Base-by-base conservation (phyloP, 306 rosid species). In the Dalbergia oliveri region DNA sequence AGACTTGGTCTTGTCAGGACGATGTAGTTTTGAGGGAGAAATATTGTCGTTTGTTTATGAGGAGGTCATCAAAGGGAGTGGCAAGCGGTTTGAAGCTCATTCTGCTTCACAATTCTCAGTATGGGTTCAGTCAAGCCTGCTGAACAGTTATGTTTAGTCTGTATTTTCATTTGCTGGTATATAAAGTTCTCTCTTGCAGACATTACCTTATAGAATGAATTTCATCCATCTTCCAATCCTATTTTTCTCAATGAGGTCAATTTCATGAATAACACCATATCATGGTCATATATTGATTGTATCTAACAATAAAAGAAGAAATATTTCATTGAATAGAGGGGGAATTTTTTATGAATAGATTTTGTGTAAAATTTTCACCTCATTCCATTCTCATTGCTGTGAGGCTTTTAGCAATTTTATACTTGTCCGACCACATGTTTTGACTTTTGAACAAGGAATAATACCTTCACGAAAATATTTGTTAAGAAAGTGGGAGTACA, bases 51-150 rank as follows among this genome's bases (percentile, higher is more conserved):
- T 64, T 76, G 50, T 79, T 84, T 44, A 73, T 60, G 41, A 86
- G 75, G 68, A 88, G 86, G 79, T 53, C 86, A 62, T 77, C 86
- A 11, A 91, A 78, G 78, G 93, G 85, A 15, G 77, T 43, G 45
- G 94, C 93, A 9, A 91, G 87, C 58, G 97, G 97, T 69, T 71
- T 91, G 81, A 93, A 91, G 90, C 97, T 93, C 88, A 91, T 93
- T 88, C 84, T 93, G 83, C 97, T 79, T 75, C 93, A 89, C 53
- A 91, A 88, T 77, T 84, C 92, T 74, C 87, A 93, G 15, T 89
- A 88, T 79, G 74, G 92, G 81, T 78, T 80, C 39, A 71, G 72
- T 64, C 73, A 59, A 57, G 71, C 70, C 34, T 18, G 41, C 83
- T 77, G 84, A 79, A 77, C 67, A 70, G 54, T 67, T 56, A 56